Evolutionary conservation across 805 yeast genomes (phyloP), one percentile per base, ranked within the genome.

Genomic region (Metschnikowia similis): DNA sequence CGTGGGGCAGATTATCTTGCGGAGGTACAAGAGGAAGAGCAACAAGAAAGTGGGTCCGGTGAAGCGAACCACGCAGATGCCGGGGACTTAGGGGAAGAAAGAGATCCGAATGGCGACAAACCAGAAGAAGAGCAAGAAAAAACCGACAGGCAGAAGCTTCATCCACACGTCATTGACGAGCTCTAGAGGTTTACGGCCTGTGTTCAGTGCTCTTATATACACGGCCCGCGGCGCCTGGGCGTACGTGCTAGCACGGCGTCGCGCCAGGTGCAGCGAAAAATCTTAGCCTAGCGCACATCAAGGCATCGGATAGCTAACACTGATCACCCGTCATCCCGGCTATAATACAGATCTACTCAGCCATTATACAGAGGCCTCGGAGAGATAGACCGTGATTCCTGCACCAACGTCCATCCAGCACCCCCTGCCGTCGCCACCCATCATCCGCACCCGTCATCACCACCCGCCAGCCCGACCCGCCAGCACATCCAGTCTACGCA

Each of bases 191-290:
- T 14, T 35, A 14, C 7, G 14, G 7, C 16, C 17, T n/a, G 9
- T 16, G 4, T 9, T 14, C 45, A 41, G 35, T 41, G 17, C 45
- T 41, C 37, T 21, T 11, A 41, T 21, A 7, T 41, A 41, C 45
- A 37, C 45, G 21, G n/a, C 13, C 11, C 5, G 11, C n/a, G 1
- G 14, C 14, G 10, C 30, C 1, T 2, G 6, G 10, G 31, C 30
- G 45, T 41, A 41, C n/a, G 2, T 2, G 1, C 1, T 11, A 21
- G 37, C 37, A 41, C n/a, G 37, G 14, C 4, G 13, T n/a, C 45
- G 45, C 45, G 42, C 42, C 41, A 39, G 13, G 14, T 11, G 35
- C 42, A 21, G 21, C 37, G 26, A 41, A 41, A 41, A 41, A 41
- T n/a, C 45, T 41, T 14, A 21, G 27, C 21, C 37, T 21, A 8